phyloP scores from a whole-genome alignment of 2,329 filamentous ascomycete genomes.

The Stagonosporopsis chrysanthemi region DNA sequence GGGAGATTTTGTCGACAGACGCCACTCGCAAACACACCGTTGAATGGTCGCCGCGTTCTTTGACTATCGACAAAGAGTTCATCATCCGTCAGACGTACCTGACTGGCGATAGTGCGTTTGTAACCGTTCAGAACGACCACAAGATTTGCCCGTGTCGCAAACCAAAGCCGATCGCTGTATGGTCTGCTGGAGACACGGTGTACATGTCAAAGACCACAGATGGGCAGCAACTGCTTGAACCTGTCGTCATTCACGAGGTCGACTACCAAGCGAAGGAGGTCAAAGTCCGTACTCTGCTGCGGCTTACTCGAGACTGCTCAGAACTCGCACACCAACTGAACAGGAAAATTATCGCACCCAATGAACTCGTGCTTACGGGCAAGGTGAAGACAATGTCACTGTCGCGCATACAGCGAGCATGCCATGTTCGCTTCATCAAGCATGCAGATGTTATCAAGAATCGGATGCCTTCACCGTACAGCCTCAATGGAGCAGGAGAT shows the following conservation, averaged over 20 bases:
- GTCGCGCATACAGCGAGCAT: constrained; percentile 61
- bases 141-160: constrained; percentile 60
- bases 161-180: constrained; percentile 18
- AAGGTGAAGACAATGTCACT: constrained; percentile 50
- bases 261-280: constrained; percentile 40
- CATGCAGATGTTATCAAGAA: constrained; percentile 38
- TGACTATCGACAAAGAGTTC: constrained; percentile 55
- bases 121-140: constrained; percentile 64
- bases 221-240: constrained; percentile 59
- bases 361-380: constrained; percentile 67
- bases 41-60: constrained; percentile 62
- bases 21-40: constrained; percentile 66
- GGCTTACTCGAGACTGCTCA: constrained; percentile 53
- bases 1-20: constrained; percentile 62
- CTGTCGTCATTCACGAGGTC: constrained; percentile 64
- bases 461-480: constrained; percentile 68
- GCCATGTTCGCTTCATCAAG: constrained; percentile 65
- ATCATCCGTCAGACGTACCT: constrained; percentile 77
- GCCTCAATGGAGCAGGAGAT: constrained; percentile 69
- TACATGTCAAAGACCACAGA: constrained; percentile 53
- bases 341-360: constrained; percentile 52
- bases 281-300: constrained; percentile 61
- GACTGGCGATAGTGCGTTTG: constrained; percentile 66
- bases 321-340: constrained; percentile 35
- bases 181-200: constrained; percentile 46